Percentiles rank a stretch among this genome's conserved stretches.
These are phyloP conservation scores for Phytophthora citricola DNA, from an alignment of 352 stramenopile genomes.

Conservation along the genomic window DNA sequence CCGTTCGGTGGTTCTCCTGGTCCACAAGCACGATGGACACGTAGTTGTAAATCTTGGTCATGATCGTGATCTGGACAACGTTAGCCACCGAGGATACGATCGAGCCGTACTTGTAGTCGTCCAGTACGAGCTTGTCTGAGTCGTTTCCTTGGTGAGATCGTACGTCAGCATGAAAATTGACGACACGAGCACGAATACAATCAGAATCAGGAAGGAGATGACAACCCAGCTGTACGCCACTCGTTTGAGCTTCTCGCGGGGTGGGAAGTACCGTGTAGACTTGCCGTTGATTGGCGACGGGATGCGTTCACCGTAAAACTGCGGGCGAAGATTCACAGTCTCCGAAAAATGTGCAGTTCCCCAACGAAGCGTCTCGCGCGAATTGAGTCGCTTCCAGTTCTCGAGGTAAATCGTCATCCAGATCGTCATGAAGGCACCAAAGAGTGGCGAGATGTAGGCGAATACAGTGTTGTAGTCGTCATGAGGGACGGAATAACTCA, in stretches of 20 bases:
- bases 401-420: slow-evolving; percentile 92
- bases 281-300: slow-evolving; percentile 79
- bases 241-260: slow-evolving; percentile 72
- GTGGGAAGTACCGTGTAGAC: slow-evolving; percentile 71
- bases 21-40: slow-evolving; percentile 91
- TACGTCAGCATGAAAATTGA: slow-evolving; percentile 84
- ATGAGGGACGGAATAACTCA: slow-evolving; percentile 59
- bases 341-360: slow-evolving; percentile 81
- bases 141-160: slow-evolving; percentile 70
- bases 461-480: slow-evolving; percentile 67
- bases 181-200: slow-evolving; percentile 78
- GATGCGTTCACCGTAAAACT: slow-evolving; percentile 81
- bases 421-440: slow-evolving; percentile 89
- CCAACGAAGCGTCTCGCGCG: slow-evolving; percentile 83
- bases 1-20: slow-evolving; percentile 94
- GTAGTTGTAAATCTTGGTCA: slow-evolving; percentile 93
- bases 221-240: slow-evolving; percentile 82
- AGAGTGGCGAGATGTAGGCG: slow-evolving; percentile 76
- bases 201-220: slow-evolving; percentile 76
- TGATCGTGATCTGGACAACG: slow-evolving; percentile 85
- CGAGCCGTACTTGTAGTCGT: slow-evolving; percentile 71
- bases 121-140: slow-evolving; percentile 60
- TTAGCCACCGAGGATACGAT: slow-evolving; percentile 79
- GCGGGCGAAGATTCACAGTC: slow-evolving; percentile 68
- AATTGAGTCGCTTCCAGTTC: slow-evolving; percentile 89